Evolutionary conservation across 2,329 filamentous ascomycete species (phyloP), one percentile per base, ranked within the genome.

Genomic region (Aspergillus sp.): DNA sequence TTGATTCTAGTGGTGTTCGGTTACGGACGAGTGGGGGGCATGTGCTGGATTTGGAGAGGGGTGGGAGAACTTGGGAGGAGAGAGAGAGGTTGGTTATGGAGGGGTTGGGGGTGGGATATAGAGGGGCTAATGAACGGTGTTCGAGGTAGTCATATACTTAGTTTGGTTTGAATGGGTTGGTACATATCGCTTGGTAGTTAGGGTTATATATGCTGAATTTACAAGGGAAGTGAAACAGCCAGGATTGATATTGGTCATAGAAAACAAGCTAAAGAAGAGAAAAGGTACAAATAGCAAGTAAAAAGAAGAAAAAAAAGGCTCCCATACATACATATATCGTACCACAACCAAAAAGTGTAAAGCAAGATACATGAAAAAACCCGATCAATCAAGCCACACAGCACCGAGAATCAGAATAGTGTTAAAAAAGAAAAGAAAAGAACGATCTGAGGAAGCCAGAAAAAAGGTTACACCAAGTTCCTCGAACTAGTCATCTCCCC

Each of bases 1-100:
- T 97, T 62, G 90, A 96, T 63, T 93, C 86, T 53, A 94, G 88
- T 60, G 93, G 93, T 0, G 80, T 95, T 9, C 78, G 90, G 41
- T 82, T 82, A 59, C 75, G 84, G 7, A 62, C 48, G 7, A 81
- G 83, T 46, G 88, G 87, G 1, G 68, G 70, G 3, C 83, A 84
- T 73, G 79, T 91, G 0, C 60, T 83, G n/a, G 83, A 93, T 64
- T 59, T 93, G 10, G 78, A 85, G 73, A 62, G 77, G 30, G 66
- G 64, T 12, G 69, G 78, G 53, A 54, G 64, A 44, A 82, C 82
- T 7, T 78, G 78, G 56, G 75, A 83, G 61, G 84, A 85, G 55
- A 88, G 90, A 5, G 90, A 96, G 72, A 83, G 75, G 67, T 79
- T 82, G 52, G 85, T 95, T 1, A 94, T 97, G 74, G 80, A 83